Conservation (phyloP, 1,139 yeast genomes). For the Kodamaea fungicola region DNA sequence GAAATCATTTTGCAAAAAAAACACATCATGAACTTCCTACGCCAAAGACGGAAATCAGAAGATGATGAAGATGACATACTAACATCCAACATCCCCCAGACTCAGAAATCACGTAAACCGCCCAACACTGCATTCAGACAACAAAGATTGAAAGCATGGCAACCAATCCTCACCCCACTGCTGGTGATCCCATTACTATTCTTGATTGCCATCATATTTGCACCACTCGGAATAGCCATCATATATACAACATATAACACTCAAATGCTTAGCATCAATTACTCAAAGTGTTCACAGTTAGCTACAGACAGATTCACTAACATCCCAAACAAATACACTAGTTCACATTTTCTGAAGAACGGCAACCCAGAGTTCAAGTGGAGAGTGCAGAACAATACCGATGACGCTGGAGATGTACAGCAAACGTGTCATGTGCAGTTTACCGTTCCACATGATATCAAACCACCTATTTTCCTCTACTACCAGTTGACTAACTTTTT, state of each 20-base stretch:
- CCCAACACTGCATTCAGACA: conserved; percentile 81
- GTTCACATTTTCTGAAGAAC: conserved; percentile 51
- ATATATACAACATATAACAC: conserved; percentile 57
- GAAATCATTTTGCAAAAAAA: no score
- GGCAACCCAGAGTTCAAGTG: conserved; percentile 50
- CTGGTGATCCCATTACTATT: conserved; percentile 69
- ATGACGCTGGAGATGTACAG: conserved; percentile 29
- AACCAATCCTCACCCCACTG: conserved; percentile 73
- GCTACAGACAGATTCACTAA: conserved; percentile 34
- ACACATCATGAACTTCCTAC: conserved; percentile 34
- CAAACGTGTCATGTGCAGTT: conserved; percentile 56
- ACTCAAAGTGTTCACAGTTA: conserved; percentile 50
- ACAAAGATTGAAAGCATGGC: conserved; percentile 68
- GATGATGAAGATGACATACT: conserved; percentile 27
- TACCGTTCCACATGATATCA: conserved; percentile 54
- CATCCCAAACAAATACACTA: conserved; percentile 51
- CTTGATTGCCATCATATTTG: conserved; percentile 60
- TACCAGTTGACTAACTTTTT: conserved; percentile 70
- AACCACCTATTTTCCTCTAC: conserved; percentile 61
- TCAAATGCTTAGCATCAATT: conserved; percentile 55
- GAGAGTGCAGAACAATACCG: conserved; percentile 41
- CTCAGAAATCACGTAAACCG: conserved; percentile 58
- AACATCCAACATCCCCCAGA: conserved; percentile 18
- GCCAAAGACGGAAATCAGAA: conserved; percentile 29
- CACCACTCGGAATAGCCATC: conserved; percentile 72